Percentiles rank a stretch among this genome's conserved stretches.
Evolutionary conservation across 2,329 filamentous ascomycete species (phyloP).

Genomic region (Venturia carpophila): DNA sequence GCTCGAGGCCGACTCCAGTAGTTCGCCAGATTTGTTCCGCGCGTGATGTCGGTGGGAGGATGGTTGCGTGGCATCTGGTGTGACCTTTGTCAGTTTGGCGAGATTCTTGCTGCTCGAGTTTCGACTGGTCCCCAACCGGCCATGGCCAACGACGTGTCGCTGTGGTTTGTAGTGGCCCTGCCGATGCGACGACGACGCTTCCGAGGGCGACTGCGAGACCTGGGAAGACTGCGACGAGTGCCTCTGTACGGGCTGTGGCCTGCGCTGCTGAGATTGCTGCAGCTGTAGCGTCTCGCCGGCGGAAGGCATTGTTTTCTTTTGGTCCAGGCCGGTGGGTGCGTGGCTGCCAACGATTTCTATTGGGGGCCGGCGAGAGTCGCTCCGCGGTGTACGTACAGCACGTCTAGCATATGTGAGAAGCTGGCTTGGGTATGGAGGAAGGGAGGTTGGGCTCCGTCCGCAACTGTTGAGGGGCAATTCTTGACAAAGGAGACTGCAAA

Average conservation of each 20-base stretch:
- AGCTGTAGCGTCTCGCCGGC: slow-evolving; percentile 4
- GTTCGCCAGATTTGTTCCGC: slow-evolving; percentile 31
- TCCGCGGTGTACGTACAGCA: no score
- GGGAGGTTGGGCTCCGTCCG: no score
- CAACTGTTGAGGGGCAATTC: no score
- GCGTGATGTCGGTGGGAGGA: slow-evolving; percentile 25
- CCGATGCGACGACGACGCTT: slow-evolving; percentile 12
- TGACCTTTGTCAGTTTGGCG: slow-evolving; percentile 33
- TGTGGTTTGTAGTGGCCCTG: slow-evolving; percentile 14
- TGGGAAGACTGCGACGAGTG: slow-evolving; percentile 14
- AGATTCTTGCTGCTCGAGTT: slow-evolving; percentile 38
- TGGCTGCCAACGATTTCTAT: no score
- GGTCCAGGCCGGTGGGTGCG: not conserved
- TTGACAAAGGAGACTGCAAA: no score
- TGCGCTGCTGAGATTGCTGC: slow-evolving; percentile 5
- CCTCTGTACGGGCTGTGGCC: not conserved
- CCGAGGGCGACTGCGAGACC: slow-evolving; percentile 15
- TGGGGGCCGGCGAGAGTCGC: no score
- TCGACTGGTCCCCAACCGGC: slow-evolving; percentile 30
- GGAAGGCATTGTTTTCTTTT: not conserved
- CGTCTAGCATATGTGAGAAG: no score
- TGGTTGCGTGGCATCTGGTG: slow-evolving; percentile 20
- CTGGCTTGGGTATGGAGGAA: no score
- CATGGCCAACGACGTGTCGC: slow-evolving; percentile 21
- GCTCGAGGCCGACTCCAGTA: slow-evolving; percentile 27